These are phyloP conservation scores for Aspergillus aculeatus DNA, from an alignment of 2,329 filamentous ascomycete species.

Conservation along the genomic window DNA sequence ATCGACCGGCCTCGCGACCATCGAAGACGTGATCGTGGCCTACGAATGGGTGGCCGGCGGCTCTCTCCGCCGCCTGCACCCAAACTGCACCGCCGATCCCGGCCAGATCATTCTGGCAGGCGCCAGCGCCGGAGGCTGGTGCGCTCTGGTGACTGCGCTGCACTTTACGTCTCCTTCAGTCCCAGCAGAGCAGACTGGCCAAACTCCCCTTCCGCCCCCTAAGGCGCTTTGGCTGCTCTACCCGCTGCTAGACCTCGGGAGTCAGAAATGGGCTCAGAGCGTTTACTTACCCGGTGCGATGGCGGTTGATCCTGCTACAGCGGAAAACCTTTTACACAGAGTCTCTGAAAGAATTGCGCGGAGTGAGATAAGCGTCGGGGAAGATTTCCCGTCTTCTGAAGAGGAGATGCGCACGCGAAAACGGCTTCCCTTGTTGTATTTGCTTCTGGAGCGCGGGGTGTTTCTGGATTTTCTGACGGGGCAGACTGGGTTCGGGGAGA, in stretches of 20 bases:
- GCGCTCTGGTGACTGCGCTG: neutral
- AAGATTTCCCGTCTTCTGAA: neutral
- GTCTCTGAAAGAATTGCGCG: neutral
- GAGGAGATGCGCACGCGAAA: neutral
- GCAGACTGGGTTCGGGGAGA: neutral
- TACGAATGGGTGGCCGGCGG: neutral
- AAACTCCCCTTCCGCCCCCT: neutral
- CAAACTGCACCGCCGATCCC: neutral
- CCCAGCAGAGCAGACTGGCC: rapidly evolving
- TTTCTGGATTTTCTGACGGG: neutral
- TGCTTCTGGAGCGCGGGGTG: neutral
- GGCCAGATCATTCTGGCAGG: neutral
- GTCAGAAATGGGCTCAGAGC: neutral
- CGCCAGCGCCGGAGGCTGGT: neutral
- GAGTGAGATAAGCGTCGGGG: neutral
- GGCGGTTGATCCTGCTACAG: neutral
- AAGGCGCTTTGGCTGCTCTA: neutral
- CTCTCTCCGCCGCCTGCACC: neutral
- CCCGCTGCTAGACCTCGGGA: neutral
- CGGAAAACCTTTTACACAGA: neutral
- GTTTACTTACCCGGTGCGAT: neutral
- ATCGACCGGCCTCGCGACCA: neutral
- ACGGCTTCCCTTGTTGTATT: neutral
- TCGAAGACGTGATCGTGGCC: neutral
- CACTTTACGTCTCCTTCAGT: neutral